Evolutionary conservation across 306 rosid genomes (phyloP).

Genomic region (Rosa chinensis): DNA sequence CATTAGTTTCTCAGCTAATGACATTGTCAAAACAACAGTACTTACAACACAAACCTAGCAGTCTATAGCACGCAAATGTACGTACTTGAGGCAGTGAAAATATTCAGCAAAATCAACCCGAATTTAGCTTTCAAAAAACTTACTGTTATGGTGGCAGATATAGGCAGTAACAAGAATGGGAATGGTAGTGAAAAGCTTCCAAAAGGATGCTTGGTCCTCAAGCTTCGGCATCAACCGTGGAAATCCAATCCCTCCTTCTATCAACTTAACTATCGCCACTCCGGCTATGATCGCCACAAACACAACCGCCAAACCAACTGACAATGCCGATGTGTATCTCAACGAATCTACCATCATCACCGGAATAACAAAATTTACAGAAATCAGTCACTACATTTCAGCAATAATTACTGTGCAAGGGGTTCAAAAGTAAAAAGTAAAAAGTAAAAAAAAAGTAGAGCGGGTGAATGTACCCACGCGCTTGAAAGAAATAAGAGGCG

Average conservation of each 20-base stretch:
- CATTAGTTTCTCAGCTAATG: neutral
- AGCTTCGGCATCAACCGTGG: conserved; percentile 57
- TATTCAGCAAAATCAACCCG: neutral
- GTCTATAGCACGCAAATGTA: neutral
- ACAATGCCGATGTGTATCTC: conserved; percentile 68
- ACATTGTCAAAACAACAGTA: neutral
- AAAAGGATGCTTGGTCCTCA: conserved; percentile 52
- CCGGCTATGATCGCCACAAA: conserved; percentile 60
- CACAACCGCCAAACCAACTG: conserved; percentile 59
- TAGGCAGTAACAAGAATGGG: conserved; percentile 68
- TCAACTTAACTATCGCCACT: conserved; percentile 44
- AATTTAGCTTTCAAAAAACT: conserved; percentile 6
- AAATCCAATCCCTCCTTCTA: conserved; percentile 51
- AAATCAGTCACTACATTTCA: conserved; percentile 11
- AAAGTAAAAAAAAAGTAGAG: neutral
- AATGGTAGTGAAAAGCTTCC: conserved; percentile 64
- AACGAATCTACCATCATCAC: conserved; percentile 51
- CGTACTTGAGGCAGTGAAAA: neutral
- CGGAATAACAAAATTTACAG: neutral
- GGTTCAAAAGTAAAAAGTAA: neutral
- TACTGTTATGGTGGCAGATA: conserved; percentile 68
- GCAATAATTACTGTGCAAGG: neutral
- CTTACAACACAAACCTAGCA: neutral
- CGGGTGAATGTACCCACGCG: conserved; percentile 47
- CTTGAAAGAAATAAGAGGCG: conserved; percentile 57